phyloP scores from a whole-genome alignment of 2,329 filamentous ascomycete species.

The Coniochaeta sp. region DNA sequence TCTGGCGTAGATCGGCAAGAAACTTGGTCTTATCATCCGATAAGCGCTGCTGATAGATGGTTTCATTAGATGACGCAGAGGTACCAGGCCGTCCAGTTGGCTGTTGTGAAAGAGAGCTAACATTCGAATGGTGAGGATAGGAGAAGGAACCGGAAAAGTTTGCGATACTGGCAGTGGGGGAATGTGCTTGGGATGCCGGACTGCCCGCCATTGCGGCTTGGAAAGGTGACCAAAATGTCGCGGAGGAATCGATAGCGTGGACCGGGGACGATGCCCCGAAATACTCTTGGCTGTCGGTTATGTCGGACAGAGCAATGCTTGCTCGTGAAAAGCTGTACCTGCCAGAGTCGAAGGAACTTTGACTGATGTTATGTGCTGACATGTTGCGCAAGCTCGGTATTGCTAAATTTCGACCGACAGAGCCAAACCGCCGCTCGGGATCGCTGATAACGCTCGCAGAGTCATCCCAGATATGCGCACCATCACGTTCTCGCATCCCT shows the following conservation, averaged over 20 bases:
- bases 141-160: constrained; percentile 47
- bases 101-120: constrained; percentile 27
- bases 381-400: constrained; percentile 45
- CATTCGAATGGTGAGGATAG: constrained; percentile 29
- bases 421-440: constrained; percentile 39
- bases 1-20: constrained; percentile 67
- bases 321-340: constrained; percentile 53
- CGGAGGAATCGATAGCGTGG: constrained; percentile 64
- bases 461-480: constrained; percentile 39
- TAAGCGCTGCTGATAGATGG: constrained; percentile 52
- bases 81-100: constrained; percentile 54
- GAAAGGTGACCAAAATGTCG: constrained; percentile 87
- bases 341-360: constrained; percentile 63
- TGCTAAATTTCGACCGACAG: constrained; percentile 39
- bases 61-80: constrained; percentile 60
- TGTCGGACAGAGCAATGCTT: constrained; percentile 52
- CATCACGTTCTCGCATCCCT: constrained; percentile 33
- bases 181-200: constrained; percentile 53
- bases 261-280: constrained; percentile 62
- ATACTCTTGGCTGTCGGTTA: constrained; percentile 63
- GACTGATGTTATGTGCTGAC: constrained; percentile 55
- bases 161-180: constrained; percentile 53
- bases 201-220: constrained; percentile 59
- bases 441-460: constrained; percentile 47
- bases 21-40: constrained; percentile 71